These are phyloP conservation scores for Phytophthora cryptogea DNA, from an alignment of 352 stramenopile species.

Conservation along the genomic window DNA sequence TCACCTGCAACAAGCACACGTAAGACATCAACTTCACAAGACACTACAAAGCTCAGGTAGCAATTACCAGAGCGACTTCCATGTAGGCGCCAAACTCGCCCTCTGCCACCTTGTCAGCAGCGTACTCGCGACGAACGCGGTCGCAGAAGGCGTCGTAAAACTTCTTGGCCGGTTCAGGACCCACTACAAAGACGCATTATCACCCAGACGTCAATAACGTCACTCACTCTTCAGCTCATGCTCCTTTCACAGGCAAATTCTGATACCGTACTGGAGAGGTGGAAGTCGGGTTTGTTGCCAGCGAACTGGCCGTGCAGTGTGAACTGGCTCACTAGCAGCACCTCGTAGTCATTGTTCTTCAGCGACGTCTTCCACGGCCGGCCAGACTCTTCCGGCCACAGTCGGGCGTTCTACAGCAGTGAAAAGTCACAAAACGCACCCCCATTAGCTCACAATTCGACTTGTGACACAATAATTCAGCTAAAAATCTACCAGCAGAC, in stretches of 20 bases:
- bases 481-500: slow-evolving; percentile 56
- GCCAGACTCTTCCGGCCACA: slow-evolving; percentile 74
- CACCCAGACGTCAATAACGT: background rate
- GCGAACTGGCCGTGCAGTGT: slow-evolving; percentile 80
- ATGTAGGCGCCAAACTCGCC: slow-evolving; percentile 86
- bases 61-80: slow-evolving; percentile 76
- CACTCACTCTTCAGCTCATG: background rate
- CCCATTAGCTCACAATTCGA: background rate
- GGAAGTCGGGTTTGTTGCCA: slow-evolving; percentile 89
- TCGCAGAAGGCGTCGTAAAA: slow-evolving; percentile 80
- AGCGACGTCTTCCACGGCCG: slow-evolving; percentile 71
- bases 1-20: slow-evolving; percentile 48
- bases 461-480: slow-evolving; percentile 2
- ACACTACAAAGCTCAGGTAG: background rate
- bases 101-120: slow-evolving; percentile 71
- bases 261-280: slow-evolving; percentile 68
- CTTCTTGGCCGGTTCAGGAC: slow-evolving; percentile 60
- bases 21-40: slow-evolving; percentile 11
- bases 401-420: slow-evolving; percentile 63
- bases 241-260: background rate
- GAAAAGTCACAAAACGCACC: background rate
- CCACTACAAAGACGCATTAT: slow-evolving; percentile 46
- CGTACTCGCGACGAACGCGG: slow-evolving; percentile 63
- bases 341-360: slow-evolving; percentile 64
- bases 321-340: slow-evolving; percentile 90